A percentile compares a stretch with the other conserved stretches of the same genome.
phyloP scores from a whole-genome alignment of 1,284 basidiomycete genomes.

The Laetiporus sulphureus region DNA sequence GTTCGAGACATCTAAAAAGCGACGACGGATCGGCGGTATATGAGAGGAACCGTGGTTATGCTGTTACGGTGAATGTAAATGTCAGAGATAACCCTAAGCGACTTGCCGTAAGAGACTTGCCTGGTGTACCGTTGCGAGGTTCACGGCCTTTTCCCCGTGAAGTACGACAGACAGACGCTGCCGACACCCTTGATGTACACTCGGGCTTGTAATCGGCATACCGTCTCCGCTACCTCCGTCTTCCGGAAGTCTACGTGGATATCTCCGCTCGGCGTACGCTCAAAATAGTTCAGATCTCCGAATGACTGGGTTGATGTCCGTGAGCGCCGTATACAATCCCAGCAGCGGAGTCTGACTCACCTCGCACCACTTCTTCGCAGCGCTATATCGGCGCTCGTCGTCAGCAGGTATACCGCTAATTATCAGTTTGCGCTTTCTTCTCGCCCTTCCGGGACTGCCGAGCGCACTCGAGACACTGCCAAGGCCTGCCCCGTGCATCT shows the following conservation, averaged over 20 bases:
- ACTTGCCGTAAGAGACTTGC: no score
- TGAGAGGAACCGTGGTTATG: no score
- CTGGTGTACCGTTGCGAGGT: neutral
- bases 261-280: conserved; percentile 65
- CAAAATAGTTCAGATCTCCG: conserved; percentile 65
- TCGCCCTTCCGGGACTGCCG: conserved; percentile 18
- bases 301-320: conserved; percentile 45
- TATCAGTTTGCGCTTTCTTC: conserved; percentile 30
- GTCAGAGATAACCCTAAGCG: no score
- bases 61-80: no score
- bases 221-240: conserved; percentile 72
- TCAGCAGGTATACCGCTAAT: conserved; percentile 31
- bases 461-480: conserved; percentile 21
- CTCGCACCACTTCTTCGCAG: conserved; percentile 61
- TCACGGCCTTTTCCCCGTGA: conserved; percentile 55
- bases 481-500: conserved; percentile 13
- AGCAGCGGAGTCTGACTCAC: conserved; percentile 30
- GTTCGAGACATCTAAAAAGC: no score
- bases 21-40: no score
- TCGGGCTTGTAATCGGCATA: conserved; percentile 67
- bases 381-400: conserved; percentile 29
- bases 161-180: conserved; percentile 71
- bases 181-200: conserved; percentile 67
- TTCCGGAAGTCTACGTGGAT: conserved; percentile 64
- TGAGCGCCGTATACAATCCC: conserved; percentile 2